Evolutionary conservation across 2,329 filamentous ascomycete species (phyloP).

Genomic region (Paecilomyces niveus): DNA sequence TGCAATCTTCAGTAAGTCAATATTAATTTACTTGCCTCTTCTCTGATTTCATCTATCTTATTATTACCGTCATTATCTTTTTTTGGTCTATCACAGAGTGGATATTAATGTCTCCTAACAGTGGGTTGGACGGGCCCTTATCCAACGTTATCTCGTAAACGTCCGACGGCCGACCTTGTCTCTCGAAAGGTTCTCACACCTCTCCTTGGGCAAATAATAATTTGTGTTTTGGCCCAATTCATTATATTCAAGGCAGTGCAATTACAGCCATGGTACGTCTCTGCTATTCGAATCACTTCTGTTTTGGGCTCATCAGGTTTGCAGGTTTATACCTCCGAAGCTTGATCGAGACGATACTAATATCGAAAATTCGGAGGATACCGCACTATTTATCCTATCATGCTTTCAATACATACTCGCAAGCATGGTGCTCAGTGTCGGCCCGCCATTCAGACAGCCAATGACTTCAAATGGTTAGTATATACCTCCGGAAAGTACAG

Average conservation of each 20-base stretch:
- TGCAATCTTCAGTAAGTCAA: constrained; percentile 72
- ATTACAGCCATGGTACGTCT: constrained; percentile 64
- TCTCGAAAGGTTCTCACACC: constrained; percentile 87
- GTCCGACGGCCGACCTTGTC: constrained; percentile 86
- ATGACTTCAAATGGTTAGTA: constrained; percentile 70
- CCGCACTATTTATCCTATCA: constrained; percentile 77
- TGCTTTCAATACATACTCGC: constrained; percentile 94
- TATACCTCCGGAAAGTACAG: constrained; percentile 4
- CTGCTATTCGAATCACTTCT: not conserved
- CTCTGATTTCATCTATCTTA: too few relatives aligned
- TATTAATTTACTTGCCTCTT: constrained; percentile 5
- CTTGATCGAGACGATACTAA: constrained; percentile 73
- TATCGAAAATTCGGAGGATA: constrained; percentile 88
- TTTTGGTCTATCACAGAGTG: not conserved
- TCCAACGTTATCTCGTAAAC: constrained; percentile 67
- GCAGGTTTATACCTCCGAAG: constrained; percentile 69
- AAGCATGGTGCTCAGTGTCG: constrained; percentile 84
- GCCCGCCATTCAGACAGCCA: constrained; percentile 76
- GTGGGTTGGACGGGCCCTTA: constrained; percentile 94
- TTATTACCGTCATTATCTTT: not conserved
- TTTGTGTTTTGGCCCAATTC: constrained; percentile 72
- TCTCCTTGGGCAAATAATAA: constrained; percentile 76
- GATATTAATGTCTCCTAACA: constrained; percentile 16
- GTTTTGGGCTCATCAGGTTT: constrained; percentile 9
- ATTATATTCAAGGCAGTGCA: constrained; percentile 68